Base-by-base conservation (phyloP, 1,284 basidiomycete species). In the Microbotryum saponariae region DNA sequence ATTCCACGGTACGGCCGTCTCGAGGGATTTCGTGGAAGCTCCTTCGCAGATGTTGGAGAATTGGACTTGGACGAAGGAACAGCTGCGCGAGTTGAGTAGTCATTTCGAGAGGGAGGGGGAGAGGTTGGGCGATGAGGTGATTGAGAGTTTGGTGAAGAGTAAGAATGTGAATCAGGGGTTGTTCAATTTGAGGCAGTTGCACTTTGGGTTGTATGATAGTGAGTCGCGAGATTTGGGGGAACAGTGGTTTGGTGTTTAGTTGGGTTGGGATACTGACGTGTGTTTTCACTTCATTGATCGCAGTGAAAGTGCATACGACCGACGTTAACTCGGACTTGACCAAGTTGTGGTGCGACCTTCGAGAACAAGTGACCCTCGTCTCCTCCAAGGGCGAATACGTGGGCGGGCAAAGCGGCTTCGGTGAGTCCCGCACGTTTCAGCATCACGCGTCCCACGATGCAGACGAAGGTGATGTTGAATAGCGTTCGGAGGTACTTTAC, bases 41-140 rank as follows among this genome's bases (percentile, higher is more conserved):
- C 89, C 88, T 0, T 86, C 84, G 21, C 88, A 91, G 76, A 91
- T 91, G 89, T 78, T 91, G 63, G 90, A 92, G 76, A 89, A 91
- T 73, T 92, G 89, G 89, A 55, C 27, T 16, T 58, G 54, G 57
- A 49, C 59, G 83, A 83, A 83, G 86, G 79, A 82, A 61, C 86
- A 89, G 8, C 79, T 91, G 9, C 79, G 83, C 67, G 78, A 80
- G 66, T 87, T 91, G 82, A 88, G 85, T 2, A 85, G 82, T 67
- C 89, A 91, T 72, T 88, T 84, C 72, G 76, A 88, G 75, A 42
- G 37, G 16, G 87, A 83, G 4, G 80, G 86, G 70, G 78, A 86
- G 71, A 81, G 84, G 0, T 77, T 91, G n/a, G 82, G 85, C 5
- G 74, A 82, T 3, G 86, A 87, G n/a, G 76, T 88, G 51, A 89